A percentile compares a stretch with the other conserved stretches of the same genome.
Conservation (phyloP, 345 rosid genomes). For the Ceriops decandra region DNA sequence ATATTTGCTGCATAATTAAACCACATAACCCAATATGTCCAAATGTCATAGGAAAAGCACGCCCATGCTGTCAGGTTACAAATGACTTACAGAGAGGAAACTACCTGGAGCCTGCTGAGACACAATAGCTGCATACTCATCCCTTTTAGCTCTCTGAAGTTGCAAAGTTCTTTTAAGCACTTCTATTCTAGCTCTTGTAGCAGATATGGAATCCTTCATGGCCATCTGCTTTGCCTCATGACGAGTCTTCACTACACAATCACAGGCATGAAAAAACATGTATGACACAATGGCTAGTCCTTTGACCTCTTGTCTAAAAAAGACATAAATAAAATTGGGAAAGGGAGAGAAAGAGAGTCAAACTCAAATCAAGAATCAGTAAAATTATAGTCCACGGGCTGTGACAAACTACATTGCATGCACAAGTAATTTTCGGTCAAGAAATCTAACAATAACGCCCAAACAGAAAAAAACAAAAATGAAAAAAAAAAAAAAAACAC, state of each 20-base stretch:
- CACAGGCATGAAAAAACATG: conserved; percentile 8
- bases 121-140: conserved; percentile 48
- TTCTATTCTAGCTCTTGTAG: conserved; percentile 49
- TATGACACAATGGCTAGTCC: background rate
- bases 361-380: no score
- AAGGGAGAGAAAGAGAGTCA: no score
- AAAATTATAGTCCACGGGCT: no score
- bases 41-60: background rate
- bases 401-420: no score
- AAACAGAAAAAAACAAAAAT: no score
- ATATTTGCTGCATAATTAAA: background rate
- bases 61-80: background rate
- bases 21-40: background rate
- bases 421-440: no score
- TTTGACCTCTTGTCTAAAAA: background rate
- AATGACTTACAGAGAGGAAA: conserved; percentile 12
- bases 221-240: conserved; percentile 73
- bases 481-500: no score
- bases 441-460: no score
- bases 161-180: conserved; percentile 52
- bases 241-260: conserved; percentile 64
- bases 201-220: conserved; percentile 57
- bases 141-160: conserved; percentile 60
- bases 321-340: background rate
- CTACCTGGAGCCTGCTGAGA: conserved; percentile 60